Base-by-base conservation (phyloP, 305 asterid species). In the Fraxinus velutina region DNA sequence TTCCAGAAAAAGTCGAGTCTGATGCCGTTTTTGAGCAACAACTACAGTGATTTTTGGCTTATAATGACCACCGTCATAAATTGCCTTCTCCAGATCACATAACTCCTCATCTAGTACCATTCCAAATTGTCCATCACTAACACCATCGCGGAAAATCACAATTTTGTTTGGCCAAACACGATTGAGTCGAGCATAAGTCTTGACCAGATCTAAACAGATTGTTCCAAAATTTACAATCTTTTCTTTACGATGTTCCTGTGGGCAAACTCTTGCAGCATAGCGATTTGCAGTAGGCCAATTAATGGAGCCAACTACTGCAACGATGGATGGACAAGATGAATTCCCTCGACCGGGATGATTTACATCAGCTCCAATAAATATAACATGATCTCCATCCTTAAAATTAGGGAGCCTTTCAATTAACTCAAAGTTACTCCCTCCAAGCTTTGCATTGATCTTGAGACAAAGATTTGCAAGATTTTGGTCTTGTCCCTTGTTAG, bases 311-410 rank as follows among this genome's bases (percentile, higher is more conserved):
- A 92, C 97, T 22, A 93, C 97, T 3, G 97, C 97, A 39, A 93
- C 95, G n/a, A 93, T 92, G 1, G 98, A 92, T 1, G 94, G 97
- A 50, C 90, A 86, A 0, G 88, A 83, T 15, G 3, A 13, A 80
- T 93, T 87, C 52, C 17, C 42, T 0, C 89, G 84, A 0, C 87
- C 88, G 3, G 98, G 98, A 79, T 93, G 97, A 79, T 93, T 93
- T 34, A 93, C 97, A 83, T 93, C 96, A 1, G 97, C 96, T 42
- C 96, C 97, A 42, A 93, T 88, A 13, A 93, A 93, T 92, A 93
- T 93, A 32, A 93, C 92, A 70, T 81, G 88, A 10, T 92, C 98
- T 37, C 34, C 79, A 5, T 22, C 24, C 2, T 15, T 17, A 12
- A 91, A 90, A 76, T 80, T 85, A 10, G 90, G 88, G 47, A 89